Conservation (phyloP, 2,329 filamentous ascomycete genomes). For the Colletotrichum filicis region DNA sequence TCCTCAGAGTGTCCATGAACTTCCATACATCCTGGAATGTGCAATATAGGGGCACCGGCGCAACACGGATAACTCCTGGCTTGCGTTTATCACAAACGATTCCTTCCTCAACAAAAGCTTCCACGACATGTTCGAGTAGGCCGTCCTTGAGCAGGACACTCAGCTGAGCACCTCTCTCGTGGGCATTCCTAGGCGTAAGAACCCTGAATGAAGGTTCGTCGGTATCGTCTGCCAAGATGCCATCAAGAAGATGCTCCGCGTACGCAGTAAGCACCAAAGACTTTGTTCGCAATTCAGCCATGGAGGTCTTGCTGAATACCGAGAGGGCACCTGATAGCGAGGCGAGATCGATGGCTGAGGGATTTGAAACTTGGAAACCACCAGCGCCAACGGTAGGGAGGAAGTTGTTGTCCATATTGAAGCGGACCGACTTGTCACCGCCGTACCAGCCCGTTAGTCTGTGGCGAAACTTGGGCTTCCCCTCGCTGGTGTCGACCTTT, state of each 20-base stretch:
- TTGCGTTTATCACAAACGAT: conserved; percentile 86
- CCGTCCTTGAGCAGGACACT: conserved; percentile 77
- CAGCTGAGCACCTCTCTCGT: conserved; percentile 80
- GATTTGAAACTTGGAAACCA: conserved; percentile 81
- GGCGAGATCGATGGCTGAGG: conserved; percentile 80
- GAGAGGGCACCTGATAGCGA: conserved; percentile 78
- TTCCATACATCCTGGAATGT: conserved; percentile 76
- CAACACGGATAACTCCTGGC: conserved; percentile 85
- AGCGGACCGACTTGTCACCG: conserved; percentile 72
- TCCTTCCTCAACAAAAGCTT: conserved; percentile 72
- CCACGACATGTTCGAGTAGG: conserved; percentile 75
- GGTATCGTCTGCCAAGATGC: conserved; percentile 50
- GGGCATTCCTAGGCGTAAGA: conserved; percentile 76
- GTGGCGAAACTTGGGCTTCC: conserved; percentile 61
- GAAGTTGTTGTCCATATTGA: conserved; percentile 81
- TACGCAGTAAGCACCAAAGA: conserved; percentile 81
- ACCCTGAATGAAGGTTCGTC: conserved; percentile 62
- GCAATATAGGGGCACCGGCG: conserved; percentile 87
- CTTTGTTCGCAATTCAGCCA: conserved; percentile 75
- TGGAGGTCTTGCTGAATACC: conserved; percentile 78
- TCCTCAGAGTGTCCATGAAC: conserved; percentile 55
- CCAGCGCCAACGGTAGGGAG: conserved; percentile 76
- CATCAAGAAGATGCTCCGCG: conserved; percentile 73
- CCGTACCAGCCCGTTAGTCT: conserved; percentile 84
- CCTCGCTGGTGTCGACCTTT: conserved; percentile 56